A percentile compares a stretch with the other conserved stretches of the same genome.
Evolutionary conservation across 1,139 yeast genomes (phyloP).

Genomic region (Kodamaea suecica): DNA sequence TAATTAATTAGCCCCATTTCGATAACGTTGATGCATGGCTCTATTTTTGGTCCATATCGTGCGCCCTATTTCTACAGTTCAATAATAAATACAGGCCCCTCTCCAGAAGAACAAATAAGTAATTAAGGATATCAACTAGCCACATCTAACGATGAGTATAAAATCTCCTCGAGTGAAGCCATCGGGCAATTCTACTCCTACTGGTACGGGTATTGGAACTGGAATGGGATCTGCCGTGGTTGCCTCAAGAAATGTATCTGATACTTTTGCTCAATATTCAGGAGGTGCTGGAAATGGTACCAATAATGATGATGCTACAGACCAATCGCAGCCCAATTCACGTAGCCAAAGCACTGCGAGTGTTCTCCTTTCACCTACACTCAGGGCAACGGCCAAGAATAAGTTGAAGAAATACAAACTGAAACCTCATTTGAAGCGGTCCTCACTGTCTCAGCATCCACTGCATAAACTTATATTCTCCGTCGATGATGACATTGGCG

Average conservation of each 20-base stretch:
- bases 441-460: slow-evolving; percentile 18
- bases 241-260: neutral
- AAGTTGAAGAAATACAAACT: slow-evolving; percentile 20
- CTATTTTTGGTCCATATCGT: no score
- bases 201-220: slow-evolving; percentile 1
- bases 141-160: slow-evolving; percentile 1
- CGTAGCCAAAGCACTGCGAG: slow-evolving; percentile 10
- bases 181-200: neutral
- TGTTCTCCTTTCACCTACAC: slow-evolving; percentile 12
- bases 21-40: no score
- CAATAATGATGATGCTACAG: neutral
- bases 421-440: slow-evolving; percentile 25
- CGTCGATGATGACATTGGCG: slow-evolving; percentile 68
- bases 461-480: slow-evolving; percentile 48
- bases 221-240: neutral
- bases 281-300: neutral
- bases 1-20: no score
- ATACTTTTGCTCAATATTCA: neutral
- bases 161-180: slow-evolving; percentile 9
- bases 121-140: no score
- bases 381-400: slow-evolving; percentile 10
- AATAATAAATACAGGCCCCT: no score
- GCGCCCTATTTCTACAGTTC: no score
- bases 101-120: no score
- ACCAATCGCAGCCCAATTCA: slow-evolving; percentile 2